These are phyloP conservation scores for Wickerhamomyces bovis DNA, from an alignment of 805 yeast genomes.

Conservation along the genomic window DNA sequence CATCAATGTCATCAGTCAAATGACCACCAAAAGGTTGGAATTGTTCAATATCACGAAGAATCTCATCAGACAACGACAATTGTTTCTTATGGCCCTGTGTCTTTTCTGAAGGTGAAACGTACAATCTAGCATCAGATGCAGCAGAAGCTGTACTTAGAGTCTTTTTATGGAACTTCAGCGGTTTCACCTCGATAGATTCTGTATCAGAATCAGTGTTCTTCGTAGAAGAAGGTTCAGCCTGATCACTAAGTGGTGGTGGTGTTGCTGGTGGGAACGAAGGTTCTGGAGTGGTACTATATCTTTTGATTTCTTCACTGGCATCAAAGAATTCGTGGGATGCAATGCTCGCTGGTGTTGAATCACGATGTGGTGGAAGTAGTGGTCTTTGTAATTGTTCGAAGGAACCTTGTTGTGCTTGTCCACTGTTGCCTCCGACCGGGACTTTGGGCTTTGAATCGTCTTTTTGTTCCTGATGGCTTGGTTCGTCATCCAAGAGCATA, in stretches of 20 bases:
- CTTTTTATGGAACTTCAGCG: conserved; percentile 21
- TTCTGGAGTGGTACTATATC: not conserved
- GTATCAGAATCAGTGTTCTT: not conserved
- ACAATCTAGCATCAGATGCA: conserved; percentile 3
- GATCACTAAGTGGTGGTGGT: not conserved
- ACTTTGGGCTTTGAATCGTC: not conserved
- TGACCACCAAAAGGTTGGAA: conserved; percentile 13
- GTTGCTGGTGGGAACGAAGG: not conserved
- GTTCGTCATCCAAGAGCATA: not conserved
- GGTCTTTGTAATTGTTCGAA: not conserved
- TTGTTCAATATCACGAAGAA: conserved; percentile 22
- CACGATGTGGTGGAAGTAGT: not conserved
- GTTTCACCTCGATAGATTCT: conserved; percentile 8
- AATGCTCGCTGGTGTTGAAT: not conserved
- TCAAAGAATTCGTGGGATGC: not conserved
- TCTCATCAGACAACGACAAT: conserved; percentile 23
- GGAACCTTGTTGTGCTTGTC: not conserved
- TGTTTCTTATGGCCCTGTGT: conserved; percentile 15
- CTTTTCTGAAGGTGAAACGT: not conserved
- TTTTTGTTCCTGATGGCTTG: not conserved
- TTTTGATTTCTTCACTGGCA: not conserved
- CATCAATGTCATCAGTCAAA: conserved; percentile 7
- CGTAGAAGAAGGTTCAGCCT: not conserved
- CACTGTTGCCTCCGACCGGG: not conserved
- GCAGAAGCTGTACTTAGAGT: conserved; percentile 14